These are phyloP conservation scores for Nadsonia commutata DNA, from an alignment of 1,139 yeast species.

Conservation along the genomic window DNA sequence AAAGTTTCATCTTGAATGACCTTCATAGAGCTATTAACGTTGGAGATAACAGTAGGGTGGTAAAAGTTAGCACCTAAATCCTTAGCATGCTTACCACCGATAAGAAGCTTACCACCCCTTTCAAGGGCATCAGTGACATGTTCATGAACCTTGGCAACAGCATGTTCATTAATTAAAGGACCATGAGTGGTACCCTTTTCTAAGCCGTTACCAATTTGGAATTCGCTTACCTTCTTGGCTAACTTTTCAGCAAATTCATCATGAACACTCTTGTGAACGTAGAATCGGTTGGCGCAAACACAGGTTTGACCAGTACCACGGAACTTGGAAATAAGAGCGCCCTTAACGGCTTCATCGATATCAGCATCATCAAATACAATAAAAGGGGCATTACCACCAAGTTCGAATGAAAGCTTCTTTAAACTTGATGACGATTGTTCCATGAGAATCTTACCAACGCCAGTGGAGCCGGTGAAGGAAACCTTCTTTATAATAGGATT, in stretches of 20 bases:
- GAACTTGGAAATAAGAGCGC: slow-evolving; percentile 54
- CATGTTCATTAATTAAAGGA: slow-evolving; percentile 56
- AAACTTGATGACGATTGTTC: slow-evolving; percentile 59
- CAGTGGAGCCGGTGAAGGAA: slow-evolving; percentile 84
- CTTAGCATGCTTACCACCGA: slow-evolving; percentile 50
- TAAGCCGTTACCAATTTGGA: slow-evolving; percentile 64
- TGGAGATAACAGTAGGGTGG: slow-evolving; percentile 56
- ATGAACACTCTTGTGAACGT: slow-evolving; percentile 47
- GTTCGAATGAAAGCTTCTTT: slow-evolving; percentile 73
- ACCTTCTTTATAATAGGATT: slow-evolving; percentile 56
- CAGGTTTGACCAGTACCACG: slow-evolving; percentile 73
- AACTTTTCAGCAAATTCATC: slow-evolving; percentile 41
- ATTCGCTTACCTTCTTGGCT: slow-evolving; percentile 35
- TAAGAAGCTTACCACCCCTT: slow-evolving; percentile 53
- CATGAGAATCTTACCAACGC: slow-evolving; percentile 71
- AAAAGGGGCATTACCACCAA: slow-evolving; percentile 92
- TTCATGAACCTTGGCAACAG: slow-evolving; percentile 50
- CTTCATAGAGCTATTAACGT: slow-evolving; percentile 48
- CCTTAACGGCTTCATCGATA: slow-evolving; percentile 60
- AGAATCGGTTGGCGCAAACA: slow-evolving; percentile 66
- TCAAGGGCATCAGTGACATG: slow-evolving; percentile 63
- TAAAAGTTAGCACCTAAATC: slow-evolving; percentile 66
- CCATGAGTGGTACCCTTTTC: slow-evolving; percentile 60
- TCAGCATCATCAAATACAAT: slow-evolving; percentile 79
- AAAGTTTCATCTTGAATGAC: slow-evolving; percentile 70